Conservation (phyloP, 768 basidiomycete genomes). For the Hericium alpestre region DNA sequence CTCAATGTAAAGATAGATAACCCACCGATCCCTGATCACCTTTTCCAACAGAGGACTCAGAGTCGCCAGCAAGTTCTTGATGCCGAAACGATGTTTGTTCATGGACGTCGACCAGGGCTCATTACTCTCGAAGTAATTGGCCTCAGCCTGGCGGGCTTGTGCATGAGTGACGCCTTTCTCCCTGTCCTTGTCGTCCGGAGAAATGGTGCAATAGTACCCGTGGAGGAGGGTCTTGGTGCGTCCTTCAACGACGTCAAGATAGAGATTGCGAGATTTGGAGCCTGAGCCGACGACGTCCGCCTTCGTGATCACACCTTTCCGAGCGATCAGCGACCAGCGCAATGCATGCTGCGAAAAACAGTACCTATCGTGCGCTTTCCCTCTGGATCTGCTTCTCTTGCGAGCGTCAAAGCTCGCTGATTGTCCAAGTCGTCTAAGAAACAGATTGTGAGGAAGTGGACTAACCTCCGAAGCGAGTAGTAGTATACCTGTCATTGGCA, state of each 20-base stretch:
- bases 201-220: slow-evolving; percentile 36
- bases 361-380: slow-evolving; percentile 46
- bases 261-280: slow-evolving; percentile 23
- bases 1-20: background rate
- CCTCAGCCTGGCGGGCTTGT: slow-evolving; percentile 25
- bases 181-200: slow-evolving; percentile 28
- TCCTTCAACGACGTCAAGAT: slow-evolving; percentile 33
- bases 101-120: slow-evolving; percentile 26
- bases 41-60: slow-evolving; percentile 27
- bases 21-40: slow-evolving; percentile 24
- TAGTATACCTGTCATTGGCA: slow-evolving; percentile 41
- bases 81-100: slow-evolving; percentile 26
- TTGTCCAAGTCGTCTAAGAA: slow-evolving; percentile 47
- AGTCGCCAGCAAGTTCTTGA: slow-evolving; percentile 22
- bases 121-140: slow-evolving; percentile 24
- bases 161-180: slow-evolving; percentile 18
- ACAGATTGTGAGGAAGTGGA: background rate
- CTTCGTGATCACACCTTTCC: slow-evolving; percentile 40
- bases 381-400: slow-evolving; percentile 32
- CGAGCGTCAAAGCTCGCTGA: slow-evolving; percentile 41
- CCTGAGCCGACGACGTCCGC: slow-evolving; percentile 30
- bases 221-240: slow-evolving; percentile 25
- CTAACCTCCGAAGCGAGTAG: background rate
- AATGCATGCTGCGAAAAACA: background rate
- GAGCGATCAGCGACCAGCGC: background rate